These are phyloP conservation scores for Epichloe elymi DNA, from an alignment of 2,329 filamentous ascomycete genomes.

Conservation along the genomic window DNA sequence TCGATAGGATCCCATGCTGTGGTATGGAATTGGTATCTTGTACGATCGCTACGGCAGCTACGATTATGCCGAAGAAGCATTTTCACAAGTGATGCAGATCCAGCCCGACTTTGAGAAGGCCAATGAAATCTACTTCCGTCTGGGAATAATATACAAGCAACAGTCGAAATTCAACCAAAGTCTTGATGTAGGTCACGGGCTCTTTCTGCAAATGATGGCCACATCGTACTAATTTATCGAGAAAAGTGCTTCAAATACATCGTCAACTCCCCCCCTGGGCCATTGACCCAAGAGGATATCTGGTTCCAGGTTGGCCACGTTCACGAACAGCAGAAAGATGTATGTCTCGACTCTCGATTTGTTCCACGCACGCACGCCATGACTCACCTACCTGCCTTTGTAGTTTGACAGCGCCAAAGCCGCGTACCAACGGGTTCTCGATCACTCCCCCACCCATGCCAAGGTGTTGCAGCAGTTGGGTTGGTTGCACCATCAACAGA, in stretches of 20 bases:
- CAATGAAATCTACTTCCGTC: constrained; percentile 95
- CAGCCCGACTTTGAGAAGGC: constrained; percentile 96
- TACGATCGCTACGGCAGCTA: constrained; percentile 94
- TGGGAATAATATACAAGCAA: constrained; percentile 99
- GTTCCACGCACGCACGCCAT: constrained; percentile 13
- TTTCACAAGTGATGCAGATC: constrained; percentile 98
- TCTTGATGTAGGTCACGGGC: constrained; percentile 56
- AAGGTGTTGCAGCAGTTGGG: constrained; percentile 97
- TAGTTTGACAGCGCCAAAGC: constrained; percentile 88
- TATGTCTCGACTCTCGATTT: constrained; percentile 38
- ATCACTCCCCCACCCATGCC: constrained; percentile 84
- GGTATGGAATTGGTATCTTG: constrained; percentile 96
- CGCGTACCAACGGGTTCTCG: constrained; percentile 84
- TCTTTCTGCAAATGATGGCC: neutral
- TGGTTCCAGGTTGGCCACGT: constrained; percentile 99
- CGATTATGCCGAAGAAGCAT: constrained; percentile 94
- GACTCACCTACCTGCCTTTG: constrained; percentile 21
- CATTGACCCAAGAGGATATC: constrained; percentile 92
- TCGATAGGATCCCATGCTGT: constrained; percentile 77
- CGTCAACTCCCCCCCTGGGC: constrained; percentile 85
- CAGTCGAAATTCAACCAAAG: constrained; percentile 88
- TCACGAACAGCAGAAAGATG: constrained; percentile 97
- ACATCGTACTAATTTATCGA: neutral
- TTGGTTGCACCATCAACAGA: constrained; percentile 96
- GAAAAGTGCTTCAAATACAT: constrained; percentile 96